Evolutionary conservation across 805 yeast species (phyloP), one percentile per base, ranked within the genome.

Genomic region (Candida arabinofermentans): DNA sequence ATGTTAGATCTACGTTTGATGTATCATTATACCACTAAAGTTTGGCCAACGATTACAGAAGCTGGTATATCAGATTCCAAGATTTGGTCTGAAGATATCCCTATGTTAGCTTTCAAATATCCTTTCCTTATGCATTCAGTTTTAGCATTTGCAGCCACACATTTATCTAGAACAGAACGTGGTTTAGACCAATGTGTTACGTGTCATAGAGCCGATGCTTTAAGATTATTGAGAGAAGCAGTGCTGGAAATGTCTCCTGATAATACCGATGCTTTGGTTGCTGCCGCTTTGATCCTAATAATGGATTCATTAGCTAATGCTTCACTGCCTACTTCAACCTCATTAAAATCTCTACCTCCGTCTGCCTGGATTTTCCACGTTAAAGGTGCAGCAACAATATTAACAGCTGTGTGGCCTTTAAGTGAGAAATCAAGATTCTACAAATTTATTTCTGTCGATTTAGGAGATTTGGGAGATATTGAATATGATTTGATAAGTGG

Each of bases 361-460:
- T 81, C 93, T 3, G 96, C 97, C 0, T 91, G 98, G 98, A 81
- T 91, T 42, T 93, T 87, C 69, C 97, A 91, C 57, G 96, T 91
- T 10, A 86, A 93, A 53, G 98, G 97, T 24, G 96, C 97, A 0
- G 96, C 96, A 5, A 90, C 97, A 0, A 91, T 91, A 40, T 70
- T 91, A 38, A 86, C 96, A 2, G 96, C 96, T 1, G 96, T 90
- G n/a, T 88, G 96, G 89, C 96, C 96, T 4, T 67, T 89, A 37
- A 81, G 82, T 35, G 81, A 79, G 35, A 70, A 73, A 12, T 82
- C 88, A 3, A 63, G 84, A 41, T 83, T 83, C 58, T 76, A 78
- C 55, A 74, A 79, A 48, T 72, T 83, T 49, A 82, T 86, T 32
- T 83, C 91, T n/a, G 90, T 87, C 10, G 97, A 89, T 57, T 67